phyloP scores from a whole-genome alignment of 164 flowering plant genomes.

The Buxus sempervirens region DNA sequence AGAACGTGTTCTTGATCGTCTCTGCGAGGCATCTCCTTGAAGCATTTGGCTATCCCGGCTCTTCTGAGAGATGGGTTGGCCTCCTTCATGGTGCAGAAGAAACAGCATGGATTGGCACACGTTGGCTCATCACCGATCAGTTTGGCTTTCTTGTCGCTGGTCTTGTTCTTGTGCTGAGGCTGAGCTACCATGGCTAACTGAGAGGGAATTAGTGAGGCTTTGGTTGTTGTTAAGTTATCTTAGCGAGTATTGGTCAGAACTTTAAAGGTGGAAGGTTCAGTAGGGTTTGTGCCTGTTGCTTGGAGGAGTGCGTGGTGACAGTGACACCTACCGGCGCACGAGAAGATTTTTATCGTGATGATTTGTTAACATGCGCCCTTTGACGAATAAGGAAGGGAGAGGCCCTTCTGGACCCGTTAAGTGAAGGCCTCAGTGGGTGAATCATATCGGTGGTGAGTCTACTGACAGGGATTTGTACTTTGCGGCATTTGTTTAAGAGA shows the following conservation, averaged over 20 bases:
- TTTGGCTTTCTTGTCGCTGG: conserved; percentile 2
- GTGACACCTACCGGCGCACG: conserved; percentile 28
- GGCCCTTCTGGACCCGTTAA: too few species aligned
- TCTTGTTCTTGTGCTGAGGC: conserved; percentile 11
- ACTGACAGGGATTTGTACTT: conserved; percentile 18
- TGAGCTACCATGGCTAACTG: conserved; percentile 19
- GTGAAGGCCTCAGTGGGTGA: conserved; percentile 5
- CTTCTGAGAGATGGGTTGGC: conserved; percentile 36
- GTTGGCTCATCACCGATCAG: neutral
- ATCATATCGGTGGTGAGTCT: neutral
- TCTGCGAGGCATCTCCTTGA: conserved; percentile 40
- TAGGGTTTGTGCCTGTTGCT: conserved; percentile 2
- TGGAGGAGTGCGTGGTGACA: conserved; percentile 3
- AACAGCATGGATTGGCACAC: conserved; percentile 45
- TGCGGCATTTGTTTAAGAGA: conserved; percentile 3
- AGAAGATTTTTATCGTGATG: conserved; percentile 5
- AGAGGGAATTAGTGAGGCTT: conserved; percentile 6
- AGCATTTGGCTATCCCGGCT: conserved; percentile 38
- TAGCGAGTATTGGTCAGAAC: too few species aligned
- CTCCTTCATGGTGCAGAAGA: conserved; percentile 75
- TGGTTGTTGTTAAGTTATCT: too few species aligned
- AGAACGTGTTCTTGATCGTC: conserved; percentile 58
- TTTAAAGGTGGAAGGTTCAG: neutral
- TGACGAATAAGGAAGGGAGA: conserved; percentile 4
- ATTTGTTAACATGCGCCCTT: conserved; percentile 21